phyloP scores from a whole-genome alignment of 768 basidiomycete species.

The Psilocybe subaeruginosa region DNA sequence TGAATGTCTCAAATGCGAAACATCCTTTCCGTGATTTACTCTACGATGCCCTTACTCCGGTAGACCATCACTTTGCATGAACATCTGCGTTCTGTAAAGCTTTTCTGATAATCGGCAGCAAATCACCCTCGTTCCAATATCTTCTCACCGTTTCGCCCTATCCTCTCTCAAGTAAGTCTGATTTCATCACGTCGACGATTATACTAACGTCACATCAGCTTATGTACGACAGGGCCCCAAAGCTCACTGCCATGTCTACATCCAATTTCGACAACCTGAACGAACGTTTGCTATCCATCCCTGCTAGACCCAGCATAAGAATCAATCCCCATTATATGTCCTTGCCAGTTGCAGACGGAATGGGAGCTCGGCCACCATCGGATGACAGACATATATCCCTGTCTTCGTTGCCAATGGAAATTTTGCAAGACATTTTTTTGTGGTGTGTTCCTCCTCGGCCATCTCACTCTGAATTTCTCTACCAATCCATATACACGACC shows the following conservation, averaged over 20 bases:
- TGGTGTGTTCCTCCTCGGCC: slow-evolving; percentile 24
- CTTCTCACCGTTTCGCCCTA: not conserved
- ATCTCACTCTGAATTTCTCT: slow-evolving; percentile 9
- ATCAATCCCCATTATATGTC: not conserved
- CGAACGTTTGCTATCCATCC: not conserved
- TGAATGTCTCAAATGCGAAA: slow-evolving; percentile 10
- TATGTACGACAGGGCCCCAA: not conserved
- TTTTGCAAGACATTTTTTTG: slow-evolving; percentile 35
- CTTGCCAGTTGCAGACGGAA: not conserved
- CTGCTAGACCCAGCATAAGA: not conserved
- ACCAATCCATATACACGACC: slow-evolving; percentile 12
- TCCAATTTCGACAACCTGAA: not conserved
- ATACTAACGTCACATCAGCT: slow-evolving; percentile 1
- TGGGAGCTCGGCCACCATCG: not conserved
- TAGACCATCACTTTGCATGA: not conserved
- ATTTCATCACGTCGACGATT: slow-evolving; percentile 1
- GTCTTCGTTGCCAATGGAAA: slow-evolving; percentile 26
- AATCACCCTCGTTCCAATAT: not conserved
- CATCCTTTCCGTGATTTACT: not conserved
- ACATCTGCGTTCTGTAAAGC: not conserved
- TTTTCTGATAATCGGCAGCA: not conserved
- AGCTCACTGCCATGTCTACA: not conserved
- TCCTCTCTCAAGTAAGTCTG: not conserved
- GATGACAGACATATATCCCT: slow-evolving; percentile 5
- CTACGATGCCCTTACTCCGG: not conserved